A percentile compares a stretch with the other conserved stretches of the same genome.
Conservation (phyloP, 345 rosid genomes). For the Arabis alpina region DNA sequence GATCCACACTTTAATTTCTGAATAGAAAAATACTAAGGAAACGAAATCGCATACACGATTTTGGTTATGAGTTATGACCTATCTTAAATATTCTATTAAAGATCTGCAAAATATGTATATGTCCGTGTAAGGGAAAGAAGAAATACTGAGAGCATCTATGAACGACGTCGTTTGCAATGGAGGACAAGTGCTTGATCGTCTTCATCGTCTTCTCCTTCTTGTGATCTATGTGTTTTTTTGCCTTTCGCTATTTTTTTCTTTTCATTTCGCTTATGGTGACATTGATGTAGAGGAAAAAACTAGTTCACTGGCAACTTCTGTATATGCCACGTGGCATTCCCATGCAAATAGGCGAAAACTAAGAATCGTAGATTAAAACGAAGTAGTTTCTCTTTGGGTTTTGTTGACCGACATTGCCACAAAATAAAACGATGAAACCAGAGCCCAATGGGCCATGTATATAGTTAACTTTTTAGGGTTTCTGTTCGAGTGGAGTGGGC, state of each 20-base stretch:
- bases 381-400: not conserved
- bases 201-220: slow-evolving; percentile 33
- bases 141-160: slow-evolving; percentile 65
- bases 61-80: not conserved
- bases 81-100: not conserved
- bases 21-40: not conserved
- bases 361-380: not conserved
- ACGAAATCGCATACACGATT: not conserved
- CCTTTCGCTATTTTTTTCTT: not conserved
- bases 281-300: slow-evolving; percentile 18
- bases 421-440: too few relatives aligned
- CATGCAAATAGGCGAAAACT: slow-evolving; percentile 41
- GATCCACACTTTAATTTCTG: not conserved
- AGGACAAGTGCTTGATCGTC: slow-evolving; percentile 74
- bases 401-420: too few relatives aligned
- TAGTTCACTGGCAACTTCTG: slow-evolving; percentile 33
- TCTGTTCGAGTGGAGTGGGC: too few relatives aligned
- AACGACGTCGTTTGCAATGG: slow-evolving; percentile 76
- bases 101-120: slow-evolving; percentile 7
- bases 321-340: slow-evolving; percentile 31
- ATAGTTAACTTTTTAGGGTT: too few relatives aligned
- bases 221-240: not conserved
- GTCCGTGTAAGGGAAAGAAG: not conserved
- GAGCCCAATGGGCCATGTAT: too few relatives aligned
- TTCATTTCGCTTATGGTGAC: slow-evolving; percentile 18